These are phyloP conservation scores for Gossypium anomalum DNA, from an alignment of 345 rosid species.

Conservation along the genomic window DNA sequence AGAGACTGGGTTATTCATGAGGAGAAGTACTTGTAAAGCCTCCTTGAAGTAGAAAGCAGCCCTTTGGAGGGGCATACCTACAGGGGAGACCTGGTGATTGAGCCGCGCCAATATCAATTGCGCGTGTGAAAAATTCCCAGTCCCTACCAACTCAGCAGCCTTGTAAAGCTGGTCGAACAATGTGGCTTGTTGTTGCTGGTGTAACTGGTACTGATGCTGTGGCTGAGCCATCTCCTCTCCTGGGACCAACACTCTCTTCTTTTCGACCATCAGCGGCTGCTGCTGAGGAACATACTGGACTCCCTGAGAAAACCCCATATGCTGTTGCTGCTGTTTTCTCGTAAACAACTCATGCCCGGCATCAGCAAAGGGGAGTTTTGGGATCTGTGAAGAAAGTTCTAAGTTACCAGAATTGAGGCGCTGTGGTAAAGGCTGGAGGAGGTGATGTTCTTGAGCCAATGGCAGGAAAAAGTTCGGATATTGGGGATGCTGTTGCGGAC, in stretches of 20 bases:
- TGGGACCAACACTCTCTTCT: constrained; percentile 26
- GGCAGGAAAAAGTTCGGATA: constrained; percentile 36
- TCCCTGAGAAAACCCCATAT: constrained; percentile 31
- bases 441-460: constrained; percentile 26
- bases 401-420: constrained; percentile 35
- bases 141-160: constrained; percentile 50
- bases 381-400: constrained; percentile 27
- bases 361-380: constrained; percentile 35
- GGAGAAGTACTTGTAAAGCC: constrained; percentile 48
- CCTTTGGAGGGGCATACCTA: constrained; percentile 51
- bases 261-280: constrained; percentile 29
- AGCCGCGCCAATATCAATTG: constrained; percentile 98
- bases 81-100: constrained; percentile 68
- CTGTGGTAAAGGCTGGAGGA: constrained; percentile 40
- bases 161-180: constrained; percentile 47
- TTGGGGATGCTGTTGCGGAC: constrained; percentile 35
- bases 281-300: constrained; percentile 35
- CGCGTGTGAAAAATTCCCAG: constrained; percentile 64
- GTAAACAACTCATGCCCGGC: constrained; percentile 30
- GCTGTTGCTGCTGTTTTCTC: constrained; percentile 29
- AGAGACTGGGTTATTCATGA: constrained; percentile 33
- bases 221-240: constrained; percentile 25
- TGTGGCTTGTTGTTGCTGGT: constrained; percentile 26
- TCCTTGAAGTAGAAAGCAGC: constrained; percentile 61
- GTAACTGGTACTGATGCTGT: constrained; percentile 22